Percentiles rank a stretch among this genome's conserved stretches.
These are phyloP conservation scores for Metschnikowia anglica DNA, from an alignment of 805 yeast genomes.

Conservation along the genomic window DNA sequence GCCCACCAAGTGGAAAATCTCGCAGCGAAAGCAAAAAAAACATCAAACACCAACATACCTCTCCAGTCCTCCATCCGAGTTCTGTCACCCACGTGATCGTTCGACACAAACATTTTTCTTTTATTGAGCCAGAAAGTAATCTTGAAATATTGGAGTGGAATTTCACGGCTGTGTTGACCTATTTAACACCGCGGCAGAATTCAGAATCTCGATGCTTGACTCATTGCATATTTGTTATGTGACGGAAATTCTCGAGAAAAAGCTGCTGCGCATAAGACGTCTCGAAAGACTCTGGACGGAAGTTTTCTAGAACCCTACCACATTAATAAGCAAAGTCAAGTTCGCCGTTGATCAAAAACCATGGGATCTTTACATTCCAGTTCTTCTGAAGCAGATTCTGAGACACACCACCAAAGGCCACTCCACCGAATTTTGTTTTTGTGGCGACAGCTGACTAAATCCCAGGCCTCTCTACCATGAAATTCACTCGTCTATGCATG, in stretches of 20 bases:
- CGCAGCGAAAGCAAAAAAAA: neutral
- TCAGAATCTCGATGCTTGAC: constrained; percentile 7
- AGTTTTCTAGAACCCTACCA: constrained; percentile 6
- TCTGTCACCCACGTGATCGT: constrained; percentile 83
- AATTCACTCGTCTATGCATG: constrained; percentile 1
- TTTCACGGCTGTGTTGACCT: neutral
- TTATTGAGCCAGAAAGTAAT: constrained; percentile 6
- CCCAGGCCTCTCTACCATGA: neutral
- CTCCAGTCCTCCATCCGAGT: constrained; percentile 57
- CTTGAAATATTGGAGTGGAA: constrained; percentile 1
- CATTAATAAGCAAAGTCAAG: constrained; percentile 10
- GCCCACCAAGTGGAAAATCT: neutral
- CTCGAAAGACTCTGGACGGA: neutral
- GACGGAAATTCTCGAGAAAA: constrained; percentile 1
- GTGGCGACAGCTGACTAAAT: neutral
- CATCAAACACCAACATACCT: constrained; percentile 33
- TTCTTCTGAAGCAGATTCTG: too few species aligned
- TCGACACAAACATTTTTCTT: constrained; percentile 72
- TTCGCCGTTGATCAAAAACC: neutral
- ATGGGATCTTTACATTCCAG: too few species aligned
- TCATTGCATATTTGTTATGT: constrained; percentile 7
- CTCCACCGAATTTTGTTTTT: too few species aligned
- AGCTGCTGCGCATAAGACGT: constrained; percentile 1
- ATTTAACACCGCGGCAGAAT: constrained; percentile 7
- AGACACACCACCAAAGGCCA: too few species aligned